A percentile compares a stretch with the other conserved stretches of the same genome.
phyloP scores from a whole-genome alignment of 2,329 filamentous ascomycete species.

The Trichoderma sp. region DNA sequence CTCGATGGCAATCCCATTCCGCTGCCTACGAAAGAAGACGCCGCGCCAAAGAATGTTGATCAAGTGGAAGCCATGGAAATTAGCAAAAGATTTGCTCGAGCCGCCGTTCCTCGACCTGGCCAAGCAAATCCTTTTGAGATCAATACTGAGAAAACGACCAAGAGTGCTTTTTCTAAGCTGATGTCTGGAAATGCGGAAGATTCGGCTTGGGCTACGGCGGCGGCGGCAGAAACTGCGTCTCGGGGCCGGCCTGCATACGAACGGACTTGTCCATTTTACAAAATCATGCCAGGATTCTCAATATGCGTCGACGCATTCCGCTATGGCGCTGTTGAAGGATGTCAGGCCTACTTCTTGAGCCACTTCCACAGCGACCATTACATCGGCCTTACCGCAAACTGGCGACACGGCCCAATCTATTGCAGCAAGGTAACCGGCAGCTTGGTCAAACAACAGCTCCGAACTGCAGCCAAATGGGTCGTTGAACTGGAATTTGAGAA shows the following conservation, averaged over 20 bases:
- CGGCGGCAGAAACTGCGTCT: slow-evolving; percentile 72
- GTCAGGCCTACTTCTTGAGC: slow-evolving; percentile 91
- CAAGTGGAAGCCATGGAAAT: slow-evolving; percentile 39
- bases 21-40: slow-evolving; percentile 36
- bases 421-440: slow-evolving; percentile 92
- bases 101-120: slow-evolving; percentile 70
- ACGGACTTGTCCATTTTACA: slow-evolving; percentile 95
- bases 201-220: slow-evolving; percentile 82
- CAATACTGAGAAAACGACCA: slow-evolving; percentile 38
- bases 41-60: slow-evolving; percentile 20
- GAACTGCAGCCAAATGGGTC: slow-evolving; percentile 82
- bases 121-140: slow-evolving; percentile 75
- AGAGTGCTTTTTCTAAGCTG: slow-evolving; percentile 83
- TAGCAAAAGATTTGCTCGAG: slow-evolving; percentile 62
- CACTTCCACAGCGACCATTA: slow-evolving; percentile 99
- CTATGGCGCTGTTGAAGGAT: slow-evolving; percentile 89
- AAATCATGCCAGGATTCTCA: slow-evolving; percentile 88
- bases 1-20: slow-evolving; percentile 76
- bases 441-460: slow-evolving; percentile 79
- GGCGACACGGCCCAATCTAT: slow-evolving; percentile 93
- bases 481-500: slow-evolving; percentile 82
- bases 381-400: slow-evolving; percentile 80
- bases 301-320: slow-evolving; percentile 96
- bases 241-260: slow-evolving; percentile 83
- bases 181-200: slow-evolving; percentile 94